phyloP scores from a whole-genome alignment of 768 basidiomycete species.

The Dacryopinax spathularia region DNA sequence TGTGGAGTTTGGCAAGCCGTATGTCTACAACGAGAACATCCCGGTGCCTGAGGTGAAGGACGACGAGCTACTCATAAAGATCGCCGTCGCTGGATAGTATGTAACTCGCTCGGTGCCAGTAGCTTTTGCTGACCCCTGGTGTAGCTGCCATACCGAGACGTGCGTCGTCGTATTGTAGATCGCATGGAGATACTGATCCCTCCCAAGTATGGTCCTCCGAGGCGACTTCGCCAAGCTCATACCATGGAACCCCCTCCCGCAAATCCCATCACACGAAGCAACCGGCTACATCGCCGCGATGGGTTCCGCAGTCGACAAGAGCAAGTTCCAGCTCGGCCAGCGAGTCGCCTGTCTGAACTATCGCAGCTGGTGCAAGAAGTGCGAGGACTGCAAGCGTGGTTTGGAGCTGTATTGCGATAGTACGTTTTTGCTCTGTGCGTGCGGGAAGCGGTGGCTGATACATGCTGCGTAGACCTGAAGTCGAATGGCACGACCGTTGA shows the following conservation, averaged over 20 bases:
- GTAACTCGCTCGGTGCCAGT: background rate
- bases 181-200: background rate
- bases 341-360: background rate
- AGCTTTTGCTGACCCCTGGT: background rate
- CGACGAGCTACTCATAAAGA: conserved; percentile 3
- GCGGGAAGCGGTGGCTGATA: background rate
- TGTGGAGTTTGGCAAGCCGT: background rate
- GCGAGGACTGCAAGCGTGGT: conserved; percentile 3
- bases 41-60: conserved; percentile 6
- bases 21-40: background rate
- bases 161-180: background rate
- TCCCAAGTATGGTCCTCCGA: conserved; percentile 1
- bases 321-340: background rate
- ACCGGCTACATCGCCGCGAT: conserved; percentile 6
- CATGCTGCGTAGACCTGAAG: background rate
- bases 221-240: background rate
- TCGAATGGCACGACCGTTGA: conserved; percentile 4
- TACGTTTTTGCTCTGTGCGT: background rate
- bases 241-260: background rate
- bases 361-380: background rate
- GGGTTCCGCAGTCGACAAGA: conserved; percentile 1
- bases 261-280: conserved; percentile 8
- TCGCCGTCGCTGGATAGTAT: conserved; percentile 7
- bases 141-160: background rate
- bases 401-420: conserved; percentile 4